Base-by-base conservation (phyloP, 1,284 basidiomycete species). In the Vanrija humicola region DNA sequence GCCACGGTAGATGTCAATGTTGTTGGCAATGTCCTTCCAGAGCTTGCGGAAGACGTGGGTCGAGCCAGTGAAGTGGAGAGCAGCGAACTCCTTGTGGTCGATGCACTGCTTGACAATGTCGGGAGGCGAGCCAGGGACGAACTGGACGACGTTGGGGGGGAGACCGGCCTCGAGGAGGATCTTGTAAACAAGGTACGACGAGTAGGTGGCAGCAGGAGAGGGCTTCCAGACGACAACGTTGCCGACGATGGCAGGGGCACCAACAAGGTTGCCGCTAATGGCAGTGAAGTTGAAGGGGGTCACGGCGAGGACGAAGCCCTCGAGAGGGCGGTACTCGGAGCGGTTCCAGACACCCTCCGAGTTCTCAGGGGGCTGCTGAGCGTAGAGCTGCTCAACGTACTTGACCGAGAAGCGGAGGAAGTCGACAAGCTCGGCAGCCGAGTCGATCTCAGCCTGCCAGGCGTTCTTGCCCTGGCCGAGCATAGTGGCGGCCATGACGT, bases 381-480 rank as follows among this genome's bases (percentile, higher is more conserved):
- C 70, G 77, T 98, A 98, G 58, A 98, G 81, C 69, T 98, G 89
- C 77, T 98, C 91, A 39, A 97, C 92, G 73, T 88, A 98, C 78
- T 96, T 94, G 69, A 94, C 93, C 44, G 91, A 90, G 70, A 98
- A 99, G 61, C 96, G 84, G 78, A 97, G 85, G 82, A 99, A 99
- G 77, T 99, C 95, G 54, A 83, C 77, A 55, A 96, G 79, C 91
- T 98, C 95, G 16, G 96, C 95, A 26, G 93, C 95, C 50, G 96
- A 90, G 77, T 99, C 95, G 62, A 99, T 98, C 82, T 99, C 95
- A 21, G 95, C 96, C 79, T 99, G 95, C 95, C 95, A 98, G 12
- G 84, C 87, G 75, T 98, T 99, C 84, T 99, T 99, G 51, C 96
- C 95, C 79, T 99, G 95, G 14, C 95, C 95, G 45, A 99, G 82